Conservation (phyloP, 768 basidiomycete species). For the Rhodotorula kratochvilovae region DNA sequence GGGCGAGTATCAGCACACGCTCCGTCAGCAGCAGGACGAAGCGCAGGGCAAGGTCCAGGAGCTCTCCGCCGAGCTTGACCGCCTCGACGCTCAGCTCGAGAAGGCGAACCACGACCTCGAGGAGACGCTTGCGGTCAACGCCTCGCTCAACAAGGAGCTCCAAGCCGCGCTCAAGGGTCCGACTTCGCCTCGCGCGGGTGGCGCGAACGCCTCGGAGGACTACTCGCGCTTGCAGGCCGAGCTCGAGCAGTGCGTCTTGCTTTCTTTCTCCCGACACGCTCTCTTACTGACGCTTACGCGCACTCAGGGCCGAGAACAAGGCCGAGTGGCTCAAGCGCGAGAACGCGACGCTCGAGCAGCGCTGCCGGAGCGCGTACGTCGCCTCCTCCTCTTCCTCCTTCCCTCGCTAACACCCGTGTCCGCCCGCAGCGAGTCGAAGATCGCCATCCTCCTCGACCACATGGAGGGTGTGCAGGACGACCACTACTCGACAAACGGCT, state of each 20-base stretch:
- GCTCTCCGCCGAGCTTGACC: conserved; percentile 72
- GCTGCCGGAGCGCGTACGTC: conserved; percentile 33
- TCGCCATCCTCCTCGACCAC: conserved; percentile 75
- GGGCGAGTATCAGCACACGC: conserved; percentile 66
- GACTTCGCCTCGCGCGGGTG: conserved; percentile 5
- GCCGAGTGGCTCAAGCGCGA: conserved; percentile 77
- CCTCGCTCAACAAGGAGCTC: conserved; percentile 41
- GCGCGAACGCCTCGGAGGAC: conserved; percentile 2
- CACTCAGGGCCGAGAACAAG: conserved; percentile 37
- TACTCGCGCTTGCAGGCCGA: conserved; percentile 35
- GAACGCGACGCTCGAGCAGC: conserved; percentile 55
- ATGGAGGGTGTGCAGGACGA: conserved; percentile 52
- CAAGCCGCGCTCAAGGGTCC: conserved; percentile 31
- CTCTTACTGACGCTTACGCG: not conserved
- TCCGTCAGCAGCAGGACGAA: conserved; percentile 71
- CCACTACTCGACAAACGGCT: not conserved
- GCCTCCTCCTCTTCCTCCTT: no score
- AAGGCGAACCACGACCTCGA: conserved; percentile 71
- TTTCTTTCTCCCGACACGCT: no score
- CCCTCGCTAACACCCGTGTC: not conserved
- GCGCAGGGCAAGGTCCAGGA: conserved; percentile 70
- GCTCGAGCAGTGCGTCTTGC: conserved; percentile 19
- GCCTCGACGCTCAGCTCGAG: conserved; percentile 65
- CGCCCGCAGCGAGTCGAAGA: conserved; percentile 53
- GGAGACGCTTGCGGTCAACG: conserved; percentile 56